Evolutionary conservation across 257 asterid genomes (phyloP).

Genomic region (Gentiana dahurica): DNA sequence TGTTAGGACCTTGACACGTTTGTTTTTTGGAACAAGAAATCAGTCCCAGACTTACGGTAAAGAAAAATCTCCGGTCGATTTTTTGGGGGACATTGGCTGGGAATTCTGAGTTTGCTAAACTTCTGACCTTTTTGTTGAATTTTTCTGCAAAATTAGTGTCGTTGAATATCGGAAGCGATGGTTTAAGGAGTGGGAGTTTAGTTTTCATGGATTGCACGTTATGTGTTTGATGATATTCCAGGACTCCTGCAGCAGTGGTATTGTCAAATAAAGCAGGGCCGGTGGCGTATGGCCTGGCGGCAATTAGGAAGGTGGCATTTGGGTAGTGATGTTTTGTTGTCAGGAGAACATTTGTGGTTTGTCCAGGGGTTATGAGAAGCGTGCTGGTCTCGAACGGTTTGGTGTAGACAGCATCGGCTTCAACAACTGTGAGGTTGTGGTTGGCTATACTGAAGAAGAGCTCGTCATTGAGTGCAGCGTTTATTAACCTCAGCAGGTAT

Average conservation of each 20-base stretch:
- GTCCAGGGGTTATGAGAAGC: conserved; percentile 52
- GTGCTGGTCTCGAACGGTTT: conserved; percentile 43
- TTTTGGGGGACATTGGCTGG: conserved; percentile 45
- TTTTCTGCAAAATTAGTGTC: conserved; percentile 28
- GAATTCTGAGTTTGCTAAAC: conserved; percentile 28
- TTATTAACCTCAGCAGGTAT: conserved; percentile 47
- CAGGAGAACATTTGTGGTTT: conserved; percentile 49
- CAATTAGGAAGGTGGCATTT: conserved; percentile 34
- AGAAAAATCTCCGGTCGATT: conserved; percentile 37
- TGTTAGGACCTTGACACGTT: conserved; percentile 55
- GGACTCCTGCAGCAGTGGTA: conserved; percentile 32
- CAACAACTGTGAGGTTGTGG: conserved; percentile 46
- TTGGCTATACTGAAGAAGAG: conserved; percentile 52
- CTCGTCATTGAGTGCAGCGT: conserved; percentile 59
- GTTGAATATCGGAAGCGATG: conserved; percentile 23
- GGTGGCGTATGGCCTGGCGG: conserved; percentile 47
- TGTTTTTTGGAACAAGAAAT: conserved; percentile 29
- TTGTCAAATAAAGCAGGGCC: conserved; percentile 54
- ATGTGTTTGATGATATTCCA: conserved; percentile 29
- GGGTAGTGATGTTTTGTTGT: conserved; percentile 31
- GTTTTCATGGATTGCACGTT: neutral
- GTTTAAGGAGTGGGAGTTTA: conserved; percentile 20
- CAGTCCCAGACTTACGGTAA: conserved; percentile 59
- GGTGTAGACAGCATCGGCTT: conserved; percentile 49
- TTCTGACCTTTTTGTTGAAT: conserved; percentile 26